Base-by-base conservation (phyloP, 805 yeast genomes). In the Monosporozyma solicola region DNA sequence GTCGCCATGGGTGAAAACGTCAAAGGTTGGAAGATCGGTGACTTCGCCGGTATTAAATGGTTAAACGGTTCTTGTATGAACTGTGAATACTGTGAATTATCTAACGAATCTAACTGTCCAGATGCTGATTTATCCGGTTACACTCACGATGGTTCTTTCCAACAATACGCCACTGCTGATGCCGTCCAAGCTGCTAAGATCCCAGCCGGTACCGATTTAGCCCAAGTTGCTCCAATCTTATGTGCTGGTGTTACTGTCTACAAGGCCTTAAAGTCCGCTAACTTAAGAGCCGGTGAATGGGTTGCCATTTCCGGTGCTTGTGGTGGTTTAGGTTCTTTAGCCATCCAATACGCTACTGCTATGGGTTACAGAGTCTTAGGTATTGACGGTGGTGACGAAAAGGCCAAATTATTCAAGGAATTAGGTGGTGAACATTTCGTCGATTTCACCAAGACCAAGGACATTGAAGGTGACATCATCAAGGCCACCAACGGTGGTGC, bases 291-390 rank as follows among this genome's bases (percentile, higher is more conserved):
- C 24, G 90, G 92, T 65, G 81, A 85, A 69, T 84, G 85, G 84
- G 85, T 83, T 59, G 80, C 82, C 55, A 74, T 85, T 55, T 80
- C 88, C 53, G 91, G 92, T 73, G 90, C 89, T 57, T 87, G 82
- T 69, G 91, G 91, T 69, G 91, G 92, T 65, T 77, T 85, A 69
- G 92, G 91, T 65, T 74, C 87, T 41, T 71, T 85, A 59, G 89
- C 88, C 53, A 74, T 84, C 61, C 90, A 85, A 72, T 85, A 83
- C 71, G 90, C 87, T 57, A 77, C 71, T 61, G 88, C 87, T 56
- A 79, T 84, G 85, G 92, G 91, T 63, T 74, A 74, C 71, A 78
- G 79, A 74, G 87, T 84, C 48, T 61, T 84, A 39, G 89, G 80
- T 59, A 83, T 85, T 60, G 91, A 85, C 65, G 87, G 87, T 69